A percentile compares a stretch with the other conserved stretches of the same genome.
Evolutionary conservation across 371 early-diverging fungal species (phyloP).

Genomic region (Modicella reniformis): DNA sequence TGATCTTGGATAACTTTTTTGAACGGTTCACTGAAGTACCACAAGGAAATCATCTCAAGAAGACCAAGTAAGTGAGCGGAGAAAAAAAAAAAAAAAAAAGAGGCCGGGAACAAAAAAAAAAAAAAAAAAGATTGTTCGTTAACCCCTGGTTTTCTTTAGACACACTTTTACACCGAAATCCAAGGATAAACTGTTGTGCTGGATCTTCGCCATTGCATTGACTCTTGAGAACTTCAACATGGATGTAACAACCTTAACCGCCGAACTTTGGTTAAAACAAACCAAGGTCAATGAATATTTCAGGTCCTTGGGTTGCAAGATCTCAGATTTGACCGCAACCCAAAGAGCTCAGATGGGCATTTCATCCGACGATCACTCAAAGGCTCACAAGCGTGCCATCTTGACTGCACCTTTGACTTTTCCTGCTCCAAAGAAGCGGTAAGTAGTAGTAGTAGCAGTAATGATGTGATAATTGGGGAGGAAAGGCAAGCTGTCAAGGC

Average conservation of each 20-base stretch:
- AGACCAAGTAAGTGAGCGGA: slow-evolving; percentile 57
- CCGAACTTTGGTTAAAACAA: slow-evolving; percentile 71
- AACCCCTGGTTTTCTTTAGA: slow-evolving; percentile 23
- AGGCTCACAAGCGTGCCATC: slow-evolving; percentile 54
- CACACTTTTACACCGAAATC: slow-evolving; percentile 72
- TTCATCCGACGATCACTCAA: slow-evolving; percentile 28
- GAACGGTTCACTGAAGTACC: slow-evolving; percentile 76
- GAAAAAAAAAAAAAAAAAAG: slow-evolving; percentile 43
- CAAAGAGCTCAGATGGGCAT: slow-evolving; percentile 36
- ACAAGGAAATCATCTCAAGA: too few relatives aligned
- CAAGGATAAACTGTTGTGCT: slow-evolving; percentile 82
- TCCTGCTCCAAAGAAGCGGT: slow-evolving; percentile 58
- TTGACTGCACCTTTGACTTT: slow-evolving; percentile 62
- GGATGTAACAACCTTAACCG: slow-evolving; percentile 67
- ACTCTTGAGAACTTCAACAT: slow-evolving; percentile 76
- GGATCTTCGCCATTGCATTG: slow-evolving; percentile 77
- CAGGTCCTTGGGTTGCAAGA: slow-evolving; percentile 69
- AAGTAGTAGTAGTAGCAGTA: too few relatives aligned
- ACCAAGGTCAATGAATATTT: slow-evolving; percentile 57
- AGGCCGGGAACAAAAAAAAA: too few relatives aligned
- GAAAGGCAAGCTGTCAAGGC: background rate
- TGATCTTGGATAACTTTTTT: slow-evolving; percentile 70
- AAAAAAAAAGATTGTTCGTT: background rate
- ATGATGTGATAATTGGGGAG: background rate
- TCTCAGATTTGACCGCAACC: slow-evolving; percentile 56